A percentile compares a stretch with the other conserved stretches of the same genome.
These are phyloP conservation scores for Malassezia japonica DNA, from an alignment of 1,284 basidiomycete species.

Conservation along the genomic window DNA sequence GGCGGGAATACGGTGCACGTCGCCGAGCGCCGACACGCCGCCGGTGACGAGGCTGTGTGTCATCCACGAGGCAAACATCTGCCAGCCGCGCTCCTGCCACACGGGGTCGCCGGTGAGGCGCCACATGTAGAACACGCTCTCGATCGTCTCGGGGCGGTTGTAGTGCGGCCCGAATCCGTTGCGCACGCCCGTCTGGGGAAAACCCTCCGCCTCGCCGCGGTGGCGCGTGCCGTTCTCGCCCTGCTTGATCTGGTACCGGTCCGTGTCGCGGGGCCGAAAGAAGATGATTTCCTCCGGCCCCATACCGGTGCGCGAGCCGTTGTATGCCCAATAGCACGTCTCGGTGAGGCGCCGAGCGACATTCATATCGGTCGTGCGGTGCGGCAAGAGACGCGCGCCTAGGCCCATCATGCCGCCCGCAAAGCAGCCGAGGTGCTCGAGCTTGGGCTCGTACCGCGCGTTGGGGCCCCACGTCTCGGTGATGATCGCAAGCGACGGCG, in stretches of 20 bases:
- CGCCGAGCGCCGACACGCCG: conserved; percentile 50
- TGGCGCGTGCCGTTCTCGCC: conserved; percentile 23
- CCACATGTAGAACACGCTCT: conserved; percentile 55
- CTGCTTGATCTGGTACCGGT: conserved; percentile 26
- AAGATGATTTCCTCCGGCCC: conserved; percentile 43
- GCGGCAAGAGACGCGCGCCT: conserved; percentile 51
- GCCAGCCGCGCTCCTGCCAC: conserved; percentile 56
- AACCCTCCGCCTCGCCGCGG: conserved; percentile 26
- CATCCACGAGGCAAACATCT: conserved; percentile 56
- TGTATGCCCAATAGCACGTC: conserved; percentile 53
- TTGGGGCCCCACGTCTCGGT: conserved; percentile 21
- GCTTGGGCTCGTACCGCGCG: conserved; percentile 21
- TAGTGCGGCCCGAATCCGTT: conserved; percentile 25
- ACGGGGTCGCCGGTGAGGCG: conserved; percentile 54
- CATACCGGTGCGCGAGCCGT: conserved; percentile 41
- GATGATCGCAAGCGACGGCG: conserved; percentile 45
- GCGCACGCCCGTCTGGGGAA: conserved; percentile 40
- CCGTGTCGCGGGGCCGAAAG: conserved; percentile 27
- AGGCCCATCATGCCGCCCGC: conserved; percentile 55
- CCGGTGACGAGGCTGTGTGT: conserved; percentile 48
- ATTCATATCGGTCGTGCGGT: conserved; percentile 49
- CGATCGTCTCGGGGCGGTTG: conserved; percentile 55
- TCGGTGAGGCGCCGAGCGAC: conserved; percentile 50
- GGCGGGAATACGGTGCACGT: conserved; percentile 49
- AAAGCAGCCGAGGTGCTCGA: conserved; percentile 53